These are phyloP conservation scores for Didymella sp. DNA, from an alignment of 2,329 filamentous ascomycete genomes.

Conservation along the genomic window DNA sequence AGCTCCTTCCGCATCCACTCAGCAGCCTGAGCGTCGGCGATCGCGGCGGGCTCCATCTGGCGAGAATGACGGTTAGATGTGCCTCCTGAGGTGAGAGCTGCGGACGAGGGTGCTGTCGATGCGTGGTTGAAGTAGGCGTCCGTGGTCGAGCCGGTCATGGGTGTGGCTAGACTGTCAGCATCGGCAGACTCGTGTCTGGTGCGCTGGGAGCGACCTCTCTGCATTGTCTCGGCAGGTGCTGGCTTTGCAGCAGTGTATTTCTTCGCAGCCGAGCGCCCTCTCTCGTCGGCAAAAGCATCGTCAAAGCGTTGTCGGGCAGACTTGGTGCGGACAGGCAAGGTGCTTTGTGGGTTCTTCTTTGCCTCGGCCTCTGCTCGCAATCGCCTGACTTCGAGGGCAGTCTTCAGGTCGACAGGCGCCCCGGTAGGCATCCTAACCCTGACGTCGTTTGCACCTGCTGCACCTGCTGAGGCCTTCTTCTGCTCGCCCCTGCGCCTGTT, in stretches of 20 bases:
- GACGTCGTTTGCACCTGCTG: slow-evolving; percentile 24
- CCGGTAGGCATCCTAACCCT: slow-evolving; percentile 41
- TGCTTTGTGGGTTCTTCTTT: slow-evolving; percentile 28
- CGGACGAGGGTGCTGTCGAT: slow-evolving; percentile 54
- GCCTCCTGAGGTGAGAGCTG: slow-evolving; percentile 49
- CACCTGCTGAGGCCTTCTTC: slow-evolving; percentile 26
- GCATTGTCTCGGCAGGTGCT: slow-evolving; percentile 24
- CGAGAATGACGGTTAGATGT: slow-evolving; percentile 52
- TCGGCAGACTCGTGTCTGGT: slow-evolving; percentile 23
- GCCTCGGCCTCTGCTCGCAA: slow-evolving; percentile 32
- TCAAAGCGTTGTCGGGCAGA: slow-evolving; percentile 44
- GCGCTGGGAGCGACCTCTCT: slow-evolving; percentile 14
- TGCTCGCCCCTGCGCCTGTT: slow-evolving; percentile 24
- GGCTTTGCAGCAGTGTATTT: slow-evolving; percentile 28
- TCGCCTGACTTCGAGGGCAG: slow-evolving; percentile 34
- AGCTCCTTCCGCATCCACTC: slow-evolving; percentile 56
- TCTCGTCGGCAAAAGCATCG: slow-evolving; percentile 26
- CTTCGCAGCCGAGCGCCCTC: slow-evolving; percentile 33
- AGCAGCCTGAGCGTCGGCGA: slow-evolving; percentile 49
- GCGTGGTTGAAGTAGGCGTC: slow-evolving; percentile 47
- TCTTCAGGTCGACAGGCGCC: slow-evolving; percentile 40
- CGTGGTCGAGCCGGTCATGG: slow-evolving; percentile 53
- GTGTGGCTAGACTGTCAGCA: slow-evolving; percentile 51
- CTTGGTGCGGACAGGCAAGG: slow-evolving; percentile 39
- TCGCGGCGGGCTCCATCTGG: slow-evolving; percentile 46